Conservation (phyloP, 2,329 filamentous ascomycete species). For the Lachnellula willkommii region DNA sequence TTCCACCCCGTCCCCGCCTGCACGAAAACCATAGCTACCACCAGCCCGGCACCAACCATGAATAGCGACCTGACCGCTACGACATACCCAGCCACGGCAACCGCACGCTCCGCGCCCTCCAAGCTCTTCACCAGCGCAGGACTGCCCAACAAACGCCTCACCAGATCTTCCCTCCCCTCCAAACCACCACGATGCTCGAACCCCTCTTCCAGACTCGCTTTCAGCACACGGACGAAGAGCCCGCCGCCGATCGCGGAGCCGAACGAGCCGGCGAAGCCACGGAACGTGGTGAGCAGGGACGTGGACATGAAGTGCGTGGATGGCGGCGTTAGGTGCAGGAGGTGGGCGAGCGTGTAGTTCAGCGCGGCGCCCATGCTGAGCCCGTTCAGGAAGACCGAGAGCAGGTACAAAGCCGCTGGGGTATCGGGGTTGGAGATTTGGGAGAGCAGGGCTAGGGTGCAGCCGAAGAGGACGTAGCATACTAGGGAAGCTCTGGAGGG, state of each 20-base stretch:
- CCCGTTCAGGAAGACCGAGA: conserved; percentile 63
- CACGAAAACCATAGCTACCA: conserved; percentile 43
- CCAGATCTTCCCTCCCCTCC: conserved; percentile 36
- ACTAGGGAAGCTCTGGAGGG: conserved; percentile 44
- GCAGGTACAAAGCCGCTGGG: conserved; percentile 49
- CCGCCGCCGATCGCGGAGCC: conserved; percentile 76
- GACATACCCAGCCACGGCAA: conserved; percentile 51
- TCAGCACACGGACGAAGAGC: conserved; percentile 26
- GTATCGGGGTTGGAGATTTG: conserved; percentile 48
- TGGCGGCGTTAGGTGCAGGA: conserved; percentile 64
- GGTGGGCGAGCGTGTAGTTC: conserved; percentile 77
- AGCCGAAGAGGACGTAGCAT: conserved; percentile 56
- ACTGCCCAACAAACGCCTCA: conserved; percentile 52
- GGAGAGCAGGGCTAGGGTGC: conserved; percentile 54
- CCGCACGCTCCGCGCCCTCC: conserved; percentile 41
- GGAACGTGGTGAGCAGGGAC: conserved; percentile 71
- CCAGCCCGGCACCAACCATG: conserved; percentile 44
- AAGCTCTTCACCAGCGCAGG: conserved; percentile 49
- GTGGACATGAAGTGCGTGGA: conserved; percentile 70
- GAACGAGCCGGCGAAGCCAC: conserved; percentile 76
- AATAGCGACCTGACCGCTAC: conserved; percentile 49
- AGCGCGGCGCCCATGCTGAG: conserved; percentile 65
- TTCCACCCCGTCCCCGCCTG: conserved; percentile 57
- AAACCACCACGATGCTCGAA: conserved; percentile 30
- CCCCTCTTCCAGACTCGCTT: conserved; percentile 31